A percentile compares a stretch with the other conserved stretches of the same genome.
phyloP scores from a whole-genome alignment of 768 basidiomycete genomes.

The Lactifluus volemus region DNA sequence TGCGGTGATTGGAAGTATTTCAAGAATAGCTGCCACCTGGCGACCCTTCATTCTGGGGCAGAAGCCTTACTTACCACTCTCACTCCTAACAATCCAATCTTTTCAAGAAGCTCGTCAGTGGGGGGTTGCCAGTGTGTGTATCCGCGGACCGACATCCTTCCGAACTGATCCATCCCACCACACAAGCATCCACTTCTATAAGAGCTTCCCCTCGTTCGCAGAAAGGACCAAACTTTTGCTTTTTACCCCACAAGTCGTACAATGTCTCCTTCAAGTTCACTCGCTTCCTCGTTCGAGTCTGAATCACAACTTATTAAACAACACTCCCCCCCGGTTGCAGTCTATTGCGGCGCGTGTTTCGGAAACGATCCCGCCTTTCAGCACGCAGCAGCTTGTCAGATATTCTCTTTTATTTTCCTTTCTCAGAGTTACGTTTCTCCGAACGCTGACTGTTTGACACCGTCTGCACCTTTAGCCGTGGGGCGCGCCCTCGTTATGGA shows the following conservation, averaged over 20 bases:
- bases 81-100: neutral
- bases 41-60: neutral
- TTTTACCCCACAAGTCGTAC: neutral
- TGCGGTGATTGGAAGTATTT: neutral
- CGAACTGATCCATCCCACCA: neutral
- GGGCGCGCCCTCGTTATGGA: conserved; percentile 60
- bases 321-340: conserved; percentile 44
- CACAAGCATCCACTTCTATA: neutral
- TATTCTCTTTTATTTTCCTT: neutral
- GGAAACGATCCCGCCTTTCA: conserved; percentile 56
- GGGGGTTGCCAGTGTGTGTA: neutral
- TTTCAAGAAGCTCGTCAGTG: neutral
- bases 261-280: neutral
- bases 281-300: neutral
- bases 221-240: too few relatives aligned
- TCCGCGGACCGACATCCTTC: neutral
- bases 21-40: neutral
- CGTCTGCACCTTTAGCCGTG: conserved; percentile 39
- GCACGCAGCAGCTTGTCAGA: conserved; percentile 63
- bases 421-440: neutral
- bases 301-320: too few relatives aligned
- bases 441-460: neutral
- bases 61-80: neutral
- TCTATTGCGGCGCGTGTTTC: conserved; percentile 74
- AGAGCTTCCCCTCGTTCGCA: neutral